Conservation (phyloP, 768 basidiomycete genomes). For the Russula lepida region DNA sequence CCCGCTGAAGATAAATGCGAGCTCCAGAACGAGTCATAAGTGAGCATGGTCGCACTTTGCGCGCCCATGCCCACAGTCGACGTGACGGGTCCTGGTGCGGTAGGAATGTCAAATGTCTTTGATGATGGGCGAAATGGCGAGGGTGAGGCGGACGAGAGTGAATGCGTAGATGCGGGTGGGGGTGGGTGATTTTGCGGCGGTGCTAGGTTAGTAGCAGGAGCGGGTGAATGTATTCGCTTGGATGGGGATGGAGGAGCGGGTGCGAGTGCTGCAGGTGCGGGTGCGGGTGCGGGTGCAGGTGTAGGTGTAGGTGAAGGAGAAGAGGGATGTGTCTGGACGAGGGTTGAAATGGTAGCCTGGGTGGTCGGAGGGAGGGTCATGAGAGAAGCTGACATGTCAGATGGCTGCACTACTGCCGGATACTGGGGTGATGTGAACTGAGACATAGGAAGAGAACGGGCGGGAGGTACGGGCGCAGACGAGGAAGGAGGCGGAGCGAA, state of each 20-base stretch:
- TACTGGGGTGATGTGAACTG: neutral
- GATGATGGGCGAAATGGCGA: conserved; percentile 4
- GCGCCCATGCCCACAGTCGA: neutral
- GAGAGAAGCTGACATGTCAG: neutral
- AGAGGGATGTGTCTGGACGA: neutral
- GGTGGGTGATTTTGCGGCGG: neutral
- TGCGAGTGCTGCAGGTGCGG: neutral
- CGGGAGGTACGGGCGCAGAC: neutral
- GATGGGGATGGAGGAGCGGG: neutral
- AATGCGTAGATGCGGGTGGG: neutral
- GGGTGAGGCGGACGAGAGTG: neutral
- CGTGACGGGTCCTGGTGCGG: conserved; percentile 7
- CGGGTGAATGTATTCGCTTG: neutral
- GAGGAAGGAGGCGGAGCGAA: conserved; percentile 5
- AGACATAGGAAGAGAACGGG: conserved; percentile 1
- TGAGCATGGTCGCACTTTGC: conserved; percentile 11
- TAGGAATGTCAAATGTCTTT: conserved; percentile 20
- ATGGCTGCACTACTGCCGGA: neutral
- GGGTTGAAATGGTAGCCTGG: neutral
- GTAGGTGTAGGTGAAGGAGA: neutral
- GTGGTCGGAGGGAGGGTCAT: neutral
- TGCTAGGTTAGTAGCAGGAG: neutral
- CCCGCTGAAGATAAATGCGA: conserved; percentile 12
- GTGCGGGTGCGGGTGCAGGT: neutral
- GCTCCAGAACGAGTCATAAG: conserved; percentile 22